These are phyloP conservation scores for Starmerella floris DNA, from an alignment of 805 yeast genomes.

Conservation along the genomic window DNA sequence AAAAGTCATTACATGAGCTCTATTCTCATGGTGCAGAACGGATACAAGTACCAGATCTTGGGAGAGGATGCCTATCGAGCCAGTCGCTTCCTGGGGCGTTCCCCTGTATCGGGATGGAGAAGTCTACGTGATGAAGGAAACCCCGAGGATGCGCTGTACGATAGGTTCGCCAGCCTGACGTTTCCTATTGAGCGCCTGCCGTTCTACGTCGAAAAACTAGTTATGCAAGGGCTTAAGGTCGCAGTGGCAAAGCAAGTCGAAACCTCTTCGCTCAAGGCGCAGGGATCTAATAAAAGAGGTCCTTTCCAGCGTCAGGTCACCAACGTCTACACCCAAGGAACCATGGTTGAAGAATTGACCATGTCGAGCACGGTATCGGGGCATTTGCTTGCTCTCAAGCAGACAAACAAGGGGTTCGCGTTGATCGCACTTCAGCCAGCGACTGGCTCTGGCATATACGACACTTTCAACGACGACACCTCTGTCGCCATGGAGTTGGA, in stretches of 20 bases:
- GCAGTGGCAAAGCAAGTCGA: slow-evolving; percentile 82
- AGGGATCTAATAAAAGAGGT: slow-evolving; percentile 37
- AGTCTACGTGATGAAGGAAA: slow-evolving; percentile 36
- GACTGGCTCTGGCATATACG: slow-evolving; percentile 66
- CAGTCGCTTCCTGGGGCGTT: slow-evolving; percentile 40
- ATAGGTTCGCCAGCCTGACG: slow-evolving; percentile 66
- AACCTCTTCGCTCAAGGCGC: slow-evolving; percentile 57
- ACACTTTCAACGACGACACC: slow-evolving; percentile 49
- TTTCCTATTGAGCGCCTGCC: slow-evolving; percentile 69
- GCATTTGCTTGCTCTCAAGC: slow-evolving; percentile 20
- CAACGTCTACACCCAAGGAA: slow-evolving; percentile 66
- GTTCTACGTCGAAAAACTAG: slow-evolving; percentile 58
- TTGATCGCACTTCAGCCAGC: slow-evolving; percentile 55
- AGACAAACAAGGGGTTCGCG: slow-evolving; percentile 23
- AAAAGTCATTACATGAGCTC: slow-evolving; percentile 52
- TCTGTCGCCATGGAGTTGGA: slow-evolving; percentile 48
- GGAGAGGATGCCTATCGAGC: slow-evolving; percentile 73
- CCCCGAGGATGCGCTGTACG: slow-evolving; percentile 38
- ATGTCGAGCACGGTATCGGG: slow-evolving; percentile 18
- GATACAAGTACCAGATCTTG: slow-evolving; percentile 78
- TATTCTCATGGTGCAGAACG: slow-evolving; percentile 70
- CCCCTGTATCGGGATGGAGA: slow-evolving; percentile 55
- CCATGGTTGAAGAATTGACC: slow-evolving; percentile 54
- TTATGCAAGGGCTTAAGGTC: slow-evolving; percentile 62
- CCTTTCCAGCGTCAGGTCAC: slow-evolving; percentile 59